Conservation (phyloP, 441 rosid genomes). For the Bocquillonia castaneifolia region DNA sequence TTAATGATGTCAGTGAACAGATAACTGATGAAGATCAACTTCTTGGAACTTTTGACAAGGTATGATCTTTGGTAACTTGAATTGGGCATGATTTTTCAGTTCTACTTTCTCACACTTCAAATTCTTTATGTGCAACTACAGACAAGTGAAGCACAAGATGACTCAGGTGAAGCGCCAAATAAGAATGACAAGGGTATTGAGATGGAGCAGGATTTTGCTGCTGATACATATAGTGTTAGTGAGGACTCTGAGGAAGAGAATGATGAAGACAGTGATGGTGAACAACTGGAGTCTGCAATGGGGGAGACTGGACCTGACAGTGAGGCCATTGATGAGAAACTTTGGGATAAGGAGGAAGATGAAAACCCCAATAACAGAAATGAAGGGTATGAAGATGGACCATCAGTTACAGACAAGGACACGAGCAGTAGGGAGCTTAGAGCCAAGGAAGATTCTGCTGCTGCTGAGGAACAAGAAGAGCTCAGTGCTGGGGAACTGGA, state of each 20-base stretch:
- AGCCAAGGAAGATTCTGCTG: constrained; percentile 68
- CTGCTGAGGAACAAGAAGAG: constrained; percentile 50
- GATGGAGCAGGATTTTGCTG: constrained; percentile 83
- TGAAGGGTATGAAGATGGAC: constrained; percentile 82
- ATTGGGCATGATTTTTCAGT: background rate
- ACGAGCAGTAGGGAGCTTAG: constrained; percentile 64
- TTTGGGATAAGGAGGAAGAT: constrained; percentile 63
- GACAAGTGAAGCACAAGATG: constrained; percentile 67
- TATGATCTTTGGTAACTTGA: constrained; percentile 17
- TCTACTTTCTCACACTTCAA: background rate
- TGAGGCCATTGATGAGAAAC: constrained; percentile 77
- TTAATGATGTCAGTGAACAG: constrained; percentile 86
- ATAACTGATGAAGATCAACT: constrained; percentile 92
- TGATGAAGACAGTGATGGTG: constrained; percentile 55
- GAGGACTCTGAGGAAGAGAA: constrained; percentile 70
- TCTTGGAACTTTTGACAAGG: constrained; percentile 69
- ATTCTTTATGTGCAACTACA: constrained; percentile 33
- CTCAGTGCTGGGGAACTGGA: constrained; percentile 38
- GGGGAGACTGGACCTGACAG: constrained; percentile 75
- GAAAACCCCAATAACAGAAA: constrained; percentile 42
- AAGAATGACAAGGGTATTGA: constrained; percentile 85
- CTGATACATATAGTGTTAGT: constrained; percentile 68
- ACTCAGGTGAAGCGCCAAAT: constrained; percentile 46
- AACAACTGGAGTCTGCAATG: constrained; percentile 66
- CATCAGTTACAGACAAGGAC: constrained; percentile 58